Percentiles rank a stretch among this genome's conserved stretches.
phyloP scores from a whole-genome alignment of 78 protist species.

The Acrasis kona region DNA sequence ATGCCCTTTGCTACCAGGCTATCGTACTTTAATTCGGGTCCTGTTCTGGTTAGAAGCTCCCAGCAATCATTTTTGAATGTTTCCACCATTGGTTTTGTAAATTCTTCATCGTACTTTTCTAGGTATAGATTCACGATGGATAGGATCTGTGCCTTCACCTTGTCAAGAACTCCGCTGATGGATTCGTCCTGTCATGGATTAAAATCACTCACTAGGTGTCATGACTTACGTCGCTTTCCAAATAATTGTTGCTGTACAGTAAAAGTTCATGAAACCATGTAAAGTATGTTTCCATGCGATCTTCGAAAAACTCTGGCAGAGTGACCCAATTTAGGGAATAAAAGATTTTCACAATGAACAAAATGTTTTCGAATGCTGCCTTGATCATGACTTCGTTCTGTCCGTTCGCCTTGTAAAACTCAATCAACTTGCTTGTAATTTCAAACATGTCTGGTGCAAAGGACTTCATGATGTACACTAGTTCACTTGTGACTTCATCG shows the following conservation, averaged over 20 bases:
- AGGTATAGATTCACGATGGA: slow-evolving; percentile 5
- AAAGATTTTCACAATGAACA: not conserved
- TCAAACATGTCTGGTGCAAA: slow-evolving; percentile 10
- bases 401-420: not conserved
- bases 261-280: slow-evolving; percentile 21
- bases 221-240: not conserved
- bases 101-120: not conserved
- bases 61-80: not conserved
- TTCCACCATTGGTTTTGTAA: not conserved
- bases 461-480: slow-evolving; percentile 4
- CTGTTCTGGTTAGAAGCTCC: not conserved
- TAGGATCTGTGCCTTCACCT: slow-evolving; percentile 46
- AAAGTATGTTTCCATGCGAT: slow-evolving; percentile 46
- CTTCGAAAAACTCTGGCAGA: slow-evolving; percentile 78
- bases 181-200: not conserved
- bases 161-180: not conserved
- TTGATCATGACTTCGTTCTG: not conserved
- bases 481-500: slow-evolving; percentile 26
- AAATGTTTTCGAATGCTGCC: not conserved
- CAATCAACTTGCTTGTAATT: not conserved
- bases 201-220: not conserved
- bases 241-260: not conserved
- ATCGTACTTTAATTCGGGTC: not conserved
- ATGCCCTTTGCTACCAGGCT: slow-evolving; percentile 25
- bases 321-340: not conserved